These are phyloP conservation scores for Ganoderma lucidum DNA, from an alignment of 1,284 basidiomycete species.

Conservation along the genomic window DNA sequence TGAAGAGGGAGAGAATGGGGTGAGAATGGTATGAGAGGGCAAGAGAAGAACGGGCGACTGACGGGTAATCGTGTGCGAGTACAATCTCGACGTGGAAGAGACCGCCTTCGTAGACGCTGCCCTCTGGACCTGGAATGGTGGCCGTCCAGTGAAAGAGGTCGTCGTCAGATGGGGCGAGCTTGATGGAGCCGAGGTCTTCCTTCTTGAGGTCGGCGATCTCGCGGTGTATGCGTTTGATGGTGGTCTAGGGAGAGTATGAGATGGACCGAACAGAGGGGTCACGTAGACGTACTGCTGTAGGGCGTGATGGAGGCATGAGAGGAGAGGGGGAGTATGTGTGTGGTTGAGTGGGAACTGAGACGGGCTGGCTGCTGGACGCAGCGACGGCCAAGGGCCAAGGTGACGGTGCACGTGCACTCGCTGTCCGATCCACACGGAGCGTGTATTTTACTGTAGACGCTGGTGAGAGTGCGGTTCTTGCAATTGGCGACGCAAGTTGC, in stretches of 20 bases:
- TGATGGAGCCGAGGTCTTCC: conserved; percentile 81
- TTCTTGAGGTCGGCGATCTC: conserved; percentile 87
- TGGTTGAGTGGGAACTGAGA: conserved; percentile 5
- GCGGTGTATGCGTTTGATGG: conserved; percentile 87
- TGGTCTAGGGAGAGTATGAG: conserved; percentile 60
- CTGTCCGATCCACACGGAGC: too few species aligned
- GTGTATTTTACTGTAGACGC: too few species aligned
- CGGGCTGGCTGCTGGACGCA: too few species aligned
- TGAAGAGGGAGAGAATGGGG: conserved; percentile 39
- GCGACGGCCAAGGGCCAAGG: too few species aligned
- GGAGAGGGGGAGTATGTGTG: neutral
- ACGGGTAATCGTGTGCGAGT: conserved; percentile 87
- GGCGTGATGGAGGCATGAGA: conserved; percentile 27
- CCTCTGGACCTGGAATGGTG: conserved; percentile 81
- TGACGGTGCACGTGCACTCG: neutral
- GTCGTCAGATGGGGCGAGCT: conserved; percentile 66
- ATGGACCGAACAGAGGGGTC: neutral
- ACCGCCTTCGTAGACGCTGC: conserved; percentile 90
- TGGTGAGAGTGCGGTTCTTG: too few species aligned
- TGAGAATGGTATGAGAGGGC: conserved; percentile 9
- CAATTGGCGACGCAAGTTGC: too few species aligned
- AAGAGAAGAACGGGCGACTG: conserved; percentile 42
- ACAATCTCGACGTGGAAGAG: conserved; percentile 80
- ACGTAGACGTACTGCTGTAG: conserved; percentile 21
- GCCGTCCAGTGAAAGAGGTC: conserved; percentile 62